phyloP scores from a whole-genome alignment of 1,284 basidiomycete species.

The Xerocomus cyaneibrunnescens region DNA sequence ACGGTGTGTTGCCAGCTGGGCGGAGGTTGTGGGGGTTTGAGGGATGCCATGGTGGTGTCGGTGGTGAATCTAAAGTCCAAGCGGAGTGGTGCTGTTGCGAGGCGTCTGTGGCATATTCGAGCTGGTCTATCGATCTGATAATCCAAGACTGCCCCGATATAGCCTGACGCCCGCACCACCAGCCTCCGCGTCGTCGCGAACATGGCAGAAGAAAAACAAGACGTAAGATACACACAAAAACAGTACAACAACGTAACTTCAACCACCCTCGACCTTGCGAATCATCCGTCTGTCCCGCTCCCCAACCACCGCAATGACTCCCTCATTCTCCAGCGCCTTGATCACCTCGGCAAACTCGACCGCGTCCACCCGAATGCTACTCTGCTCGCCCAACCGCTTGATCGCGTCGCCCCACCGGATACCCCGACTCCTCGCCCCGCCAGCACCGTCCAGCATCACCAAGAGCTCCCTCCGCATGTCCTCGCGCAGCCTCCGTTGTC shows the following conservation, averaged over 20 bases:
- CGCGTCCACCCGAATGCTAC: constrained; percentile 71
- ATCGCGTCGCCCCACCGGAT: constrained; percentile 80
- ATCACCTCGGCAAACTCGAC: constrained; percentile 84
- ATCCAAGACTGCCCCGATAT: constrained; percentile 24
- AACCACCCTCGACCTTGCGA: constrained; percentile 49
- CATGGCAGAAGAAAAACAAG: background rate
- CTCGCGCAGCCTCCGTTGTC: constrained; percentile 79
- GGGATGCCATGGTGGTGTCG: constrained; percentile 32
- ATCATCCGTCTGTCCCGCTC: constrained; percentile 85
- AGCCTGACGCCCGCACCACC: constrained; percentile 7
- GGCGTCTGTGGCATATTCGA: background rate
- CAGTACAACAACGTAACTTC: constrained; percentile 1
- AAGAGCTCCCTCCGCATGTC: constrained; percentile 84
- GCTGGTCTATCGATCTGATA: constrained; percentile 1
- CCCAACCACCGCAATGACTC: constrained; percentile 79
- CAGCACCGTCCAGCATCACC: constrained; percentile 59
- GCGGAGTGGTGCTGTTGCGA: background rate
- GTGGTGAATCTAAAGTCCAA: constrained; percentile 15
- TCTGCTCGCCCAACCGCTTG: constrained; percentile 75
- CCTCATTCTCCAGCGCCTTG: constrained; percentile 77
- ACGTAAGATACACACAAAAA: constrained; percentile 1
- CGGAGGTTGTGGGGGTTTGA: constrained; percentile 66
- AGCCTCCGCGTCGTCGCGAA: background rate
- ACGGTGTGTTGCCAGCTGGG: constrained; percentile 70
- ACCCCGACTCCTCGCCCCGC: constrained; percentile 56